phyloP scores from a whole-genome alignment of 2,329 filamentous ascomycete genomes.

The Diaporthe humulicola region DNA sequence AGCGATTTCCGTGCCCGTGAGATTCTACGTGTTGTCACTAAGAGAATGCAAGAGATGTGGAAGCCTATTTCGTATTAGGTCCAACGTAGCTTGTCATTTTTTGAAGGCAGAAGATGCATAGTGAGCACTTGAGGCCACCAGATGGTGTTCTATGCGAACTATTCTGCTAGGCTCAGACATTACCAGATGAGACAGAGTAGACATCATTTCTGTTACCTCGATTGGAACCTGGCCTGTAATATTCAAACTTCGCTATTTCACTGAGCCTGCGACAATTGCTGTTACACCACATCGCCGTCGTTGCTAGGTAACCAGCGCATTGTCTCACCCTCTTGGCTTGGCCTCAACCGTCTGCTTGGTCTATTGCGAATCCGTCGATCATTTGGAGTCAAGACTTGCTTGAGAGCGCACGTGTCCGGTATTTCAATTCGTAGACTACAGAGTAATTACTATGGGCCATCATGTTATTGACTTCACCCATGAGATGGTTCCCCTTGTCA shows the following conservation, averaged over 20 bases:
- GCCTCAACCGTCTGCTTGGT: neutral
- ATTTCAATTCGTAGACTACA: neutral
- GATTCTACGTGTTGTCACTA: neutral
- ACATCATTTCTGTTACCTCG: neutral
- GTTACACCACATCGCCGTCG: neutral
- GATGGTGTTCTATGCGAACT: neutral
- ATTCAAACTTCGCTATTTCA: neutral
- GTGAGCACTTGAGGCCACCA: too few relatives aligned
- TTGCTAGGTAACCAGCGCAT: constrained; percentile 1
- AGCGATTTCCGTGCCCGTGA: neutral
- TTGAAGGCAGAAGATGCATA: neutral
- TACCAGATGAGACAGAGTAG: neutral
- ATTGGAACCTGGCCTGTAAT: neutral
- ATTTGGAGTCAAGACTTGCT: too few relatives aligned
- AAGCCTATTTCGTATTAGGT: neutral
- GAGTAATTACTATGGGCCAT: neutral
- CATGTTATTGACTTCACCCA: neutral
- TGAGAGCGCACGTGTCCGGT: too few relatives aligned
- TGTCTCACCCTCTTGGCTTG: neutral
- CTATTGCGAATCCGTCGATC: neutral
- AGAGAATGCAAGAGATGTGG: neutral
- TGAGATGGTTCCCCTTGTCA: neutral
- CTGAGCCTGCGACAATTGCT: neutral
- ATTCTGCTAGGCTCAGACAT: too few relatives aligned
- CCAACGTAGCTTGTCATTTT: too few relatives aligned